A percentile compares a stretch with the other conserved stretches of the same genome.
Evolutionary conservation across 345 rosid species (phyloP).

Genomic region (Camelina neglecta): DNA sequence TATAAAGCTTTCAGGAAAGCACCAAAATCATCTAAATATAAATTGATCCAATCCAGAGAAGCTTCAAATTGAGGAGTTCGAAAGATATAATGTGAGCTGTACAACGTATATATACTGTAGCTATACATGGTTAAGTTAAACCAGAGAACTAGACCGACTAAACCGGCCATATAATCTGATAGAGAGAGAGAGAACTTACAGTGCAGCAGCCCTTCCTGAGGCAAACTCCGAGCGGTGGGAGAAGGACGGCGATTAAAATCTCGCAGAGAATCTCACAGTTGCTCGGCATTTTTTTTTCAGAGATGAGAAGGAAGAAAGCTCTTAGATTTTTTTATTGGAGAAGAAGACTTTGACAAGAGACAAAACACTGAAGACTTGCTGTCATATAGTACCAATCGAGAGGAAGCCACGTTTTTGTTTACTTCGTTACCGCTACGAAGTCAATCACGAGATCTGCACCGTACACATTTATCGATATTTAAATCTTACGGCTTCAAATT

Average conservation of each 20-base stretch:
- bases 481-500: constrained; percentile 24
- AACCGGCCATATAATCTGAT: no score
- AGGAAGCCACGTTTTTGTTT: constrained; percentile 4
- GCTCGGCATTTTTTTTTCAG: constrained; percentile 58
- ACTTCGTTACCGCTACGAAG: not conserved
- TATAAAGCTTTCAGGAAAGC: not conserved
- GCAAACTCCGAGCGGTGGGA: constrained; percentile 92
- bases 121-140: no score
- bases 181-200: constrained; percentile 44
- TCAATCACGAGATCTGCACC: constrained; percentile 26
- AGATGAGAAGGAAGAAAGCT: not conserved
- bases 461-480: constrained; percentile 13
- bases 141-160: no score
- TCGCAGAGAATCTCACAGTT: constrained; percentile 77
- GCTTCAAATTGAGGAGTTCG: no score
- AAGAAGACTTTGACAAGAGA: not conserved
- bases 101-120: no score
- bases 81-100: no score
- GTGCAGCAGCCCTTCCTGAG: constrained; percentile 89
- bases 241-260: constrained; percentile 74
- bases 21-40: not conserved
- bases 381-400: not conserved
- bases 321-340: not conserved
- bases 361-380: constrained; percentile 3
- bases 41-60: not conserved